These are phyloP conservation scores for Xylogone sp. DNA, from an alignment of 2,329 filamentous ascomycete genomes.

Conservation along the genomic window DNA sequence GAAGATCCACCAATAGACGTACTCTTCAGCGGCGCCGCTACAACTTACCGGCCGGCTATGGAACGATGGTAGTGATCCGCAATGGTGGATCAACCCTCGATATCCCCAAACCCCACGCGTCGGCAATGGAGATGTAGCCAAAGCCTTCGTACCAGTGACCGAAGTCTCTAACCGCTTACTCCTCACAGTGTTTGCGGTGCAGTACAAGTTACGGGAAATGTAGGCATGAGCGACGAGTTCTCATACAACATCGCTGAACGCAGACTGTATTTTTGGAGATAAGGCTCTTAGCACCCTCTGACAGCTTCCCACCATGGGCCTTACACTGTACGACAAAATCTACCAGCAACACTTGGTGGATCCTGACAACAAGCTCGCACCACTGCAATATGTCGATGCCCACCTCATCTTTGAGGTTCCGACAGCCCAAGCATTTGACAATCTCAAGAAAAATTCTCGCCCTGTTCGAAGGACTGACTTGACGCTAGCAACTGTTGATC, in stretches of 20 bases:
- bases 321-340: constrained; percentile 95
- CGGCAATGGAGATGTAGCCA: neutral
- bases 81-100: neutral
- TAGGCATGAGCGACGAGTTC: neutral
- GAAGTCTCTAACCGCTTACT: neutral
- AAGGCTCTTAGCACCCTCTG: neutral
- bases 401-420: constrained; percentile 7
- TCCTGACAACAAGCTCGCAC: constrained; percentile 88
- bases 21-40: no score
- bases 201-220: no score
- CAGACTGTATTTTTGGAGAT: neutral
- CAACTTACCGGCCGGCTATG: no score
- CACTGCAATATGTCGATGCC: constrained; percentile 89
- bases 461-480: neutral
- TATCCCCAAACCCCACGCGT: neutral
- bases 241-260: neutral
- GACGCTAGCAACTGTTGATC: constrained; percentile 15
- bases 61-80: neutral
- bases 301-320: neutral
- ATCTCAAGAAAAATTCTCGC: neutral
- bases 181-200: neutral
- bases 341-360: constrained; percentile 92
- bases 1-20: neutral
- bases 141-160: neutral
- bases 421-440: neutral